phyloP scores from a whole-genome alignment of 1,284 basidiomycete genomes.

The Naganishia sp. region DNA sequence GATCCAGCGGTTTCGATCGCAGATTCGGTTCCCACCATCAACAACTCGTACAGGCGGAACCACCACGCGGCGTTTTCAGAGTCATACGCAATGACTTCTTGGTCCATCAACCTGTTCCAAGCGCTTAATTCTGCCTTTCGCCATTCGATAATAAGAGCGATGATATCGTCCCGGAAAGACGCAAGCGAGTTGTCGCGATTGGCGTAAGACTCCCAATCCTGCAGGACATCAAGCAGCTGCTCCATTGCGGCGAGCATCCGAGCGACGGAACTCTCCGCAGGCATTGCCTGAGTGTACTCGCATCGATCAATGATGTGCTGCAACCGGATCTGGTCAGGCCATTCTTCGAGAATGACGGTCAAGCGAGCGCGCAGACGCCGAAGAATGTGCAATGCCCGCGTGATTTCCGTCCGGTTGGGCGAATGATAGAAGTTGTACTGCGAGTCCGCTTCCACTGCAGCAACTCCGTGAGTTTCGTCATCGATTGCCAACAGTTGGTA shows the following conservation, averaged over 20 bases:
- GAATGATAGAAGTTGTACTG: constrained; percentile 79
- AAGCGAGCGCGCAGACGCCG: constrained; percentile 62
- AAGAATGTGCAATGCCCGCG: constrained; percentile 63
- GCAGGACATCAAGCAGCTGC: constrained; percentile 79
- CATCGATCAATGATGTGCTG: constrained; percentile 80
- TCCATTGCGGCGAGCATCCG: constrained; percentile 82
- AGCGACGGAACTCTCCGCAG: constrained; percentile 74
- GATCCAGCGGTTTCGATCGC: constrained; percentile 51
- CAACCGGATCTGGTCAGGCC: constrained; percentile 97
- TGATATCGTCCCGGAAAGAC: constrained; percentile 66
- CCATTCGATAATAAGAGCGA: constrained; percentile 82
- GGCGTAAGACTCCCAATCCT: constrained; percentile 97
- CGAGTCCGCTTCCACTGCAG: constrained; percentile 42
- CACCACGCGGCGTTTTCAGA: constrained; percentile 78
- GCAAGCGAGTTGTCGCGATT: constrained; percentile 82
- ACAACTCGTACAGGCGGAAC: constrained; percentile 84
- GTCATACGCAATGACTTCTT: constrained; percentile 66
- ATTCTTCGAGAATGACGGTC: constrained; percentile 67
- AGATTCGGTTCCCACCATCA: constrained; percentile 66
- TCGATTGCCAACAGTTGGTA: constrained; percentile 40
- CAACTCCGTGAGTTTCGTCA: constrained; percentile 35
- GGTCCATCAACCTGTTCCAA: constrained; percentile 81
- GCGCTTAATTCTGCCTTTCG: constrained; percentile 82
- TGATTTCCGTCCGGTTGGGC: constrained; percentile 68
- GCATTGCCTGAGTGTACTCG: constrained; percentile 66